Percentiles rank a stretch among this genome's conserved stretches.
Conservation (phyloP, 1,284 basidiomycete genomes). For the Apiotrichum gamsii region DNA sequence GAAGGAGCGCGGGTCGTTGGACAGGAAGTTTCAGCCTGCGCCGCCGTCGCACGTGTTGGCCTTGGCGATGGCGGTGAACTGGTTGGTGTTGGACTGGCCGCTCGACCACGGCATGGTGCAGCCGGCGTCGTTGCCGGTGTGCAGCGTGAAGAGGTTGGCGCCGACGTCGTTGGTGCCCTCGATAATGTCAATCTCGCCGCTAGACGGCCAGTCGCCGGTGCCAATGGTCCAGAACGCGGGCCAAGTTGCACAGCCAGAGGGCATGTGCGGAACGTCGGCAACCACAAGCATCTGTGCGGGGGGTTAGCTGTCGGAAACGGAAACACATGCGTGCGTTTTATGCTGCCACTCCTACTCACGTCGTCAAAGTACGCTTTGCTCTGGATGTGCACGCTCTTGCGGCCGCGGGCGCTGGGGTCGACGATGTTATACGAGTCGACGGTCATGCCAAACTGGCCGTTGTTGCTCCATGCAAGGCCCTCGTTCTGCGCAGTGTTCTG, state of each 20-base stretch:
- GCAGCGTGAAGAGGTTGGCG: constrained; percentile 6
- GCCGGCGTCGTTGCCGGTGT: constrained; percentile 48
- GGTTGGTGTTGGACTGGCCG: constrained; percentile 52
- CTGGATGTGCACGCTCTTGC: constrained; percentile 39
- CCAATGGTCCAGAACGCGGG: constrained; percentile 63
- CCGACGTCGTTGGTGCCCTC: constrained; percentile 53
- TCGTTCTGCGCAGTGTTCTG: not conserved
- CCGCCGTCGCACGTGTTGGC: constrained; percentile 53
- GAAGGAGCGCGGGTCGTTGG: constrained; percentile 5
- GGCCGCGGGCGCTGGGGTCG: constrained; percentile 24
- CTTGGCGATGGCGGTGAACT: constrained; percentile 23
- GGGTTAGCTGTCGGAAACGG: not conserved
- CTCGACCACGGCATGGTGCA: constrained; percentile 33
- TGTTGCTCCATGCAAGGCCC: constrained; percentile 6
- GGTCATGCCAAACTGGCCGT: constrained; percentile 23
- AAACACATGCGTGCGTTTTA: no score
- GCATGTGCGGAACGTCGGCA: constrained; percentile 45
- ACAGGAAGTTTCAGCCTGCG: constrained; percentile 3
- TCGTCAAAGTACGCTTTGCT: constrained; percentile 38
- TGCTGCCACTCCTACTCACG: constrained; percentile 20
- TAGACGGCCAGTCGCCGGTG: constrained; percentile 58
- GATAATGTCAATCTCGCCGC: constrained; percentile 79
- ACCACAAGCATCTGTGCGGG: constrained; percentile 17
- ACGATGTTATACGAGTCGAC: constrained; percentile 29
- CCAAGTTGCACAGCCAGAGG: constrained; percentile 51